Evolutionary conservation across 345 rosid genomes (phyloP).

Genomic region (Citrus sp.): DNA sequence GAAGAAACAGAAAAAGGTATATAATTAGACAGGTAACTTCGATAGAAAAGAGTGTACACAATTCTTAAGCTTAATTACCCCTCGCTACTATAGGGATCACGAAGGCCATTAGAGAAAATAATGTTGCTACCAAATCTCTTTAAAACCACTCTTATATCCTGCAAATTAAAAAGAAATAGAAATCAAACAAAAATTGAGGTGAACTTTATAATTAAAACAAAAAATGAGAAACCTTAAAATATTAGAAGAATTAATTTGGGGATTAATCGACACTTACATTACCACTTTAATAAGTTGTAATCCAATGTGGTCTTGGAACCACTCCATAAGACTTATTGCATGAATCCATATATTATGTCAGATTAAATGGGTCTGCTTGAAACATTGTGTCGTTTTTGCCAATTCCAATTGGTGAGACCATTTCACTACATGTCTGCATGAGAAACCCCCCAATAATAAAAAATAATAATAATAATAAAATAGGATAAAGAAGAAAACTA

Average conservation of each 20-base stretch:
- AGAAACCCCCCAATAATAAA: too few species aligned
- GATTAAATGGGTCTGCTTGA: slow-evolving; percentile 14
- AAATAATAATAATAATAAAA: too few species aligned
- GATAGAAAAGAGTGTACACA: background rate
- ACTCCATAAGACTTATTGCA: slow-evolving; percentile 7
- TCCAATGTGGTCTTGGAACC: slow-evolving; percentile 18
- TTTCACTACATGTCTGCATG: slow-evolving; percentile 18
- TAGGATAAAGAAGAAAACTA: too few species aligned
- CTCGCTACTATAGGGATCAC: slow-evolving; percentile 24
- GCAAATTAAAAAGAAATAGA: background rate
- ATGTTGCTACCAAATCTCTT: slow-evolving; percentile 28
- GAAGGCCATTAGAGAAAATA: slow-evolving; percentile 31
- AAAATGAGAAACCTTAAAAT: background rate
- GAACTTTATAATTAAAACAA: too few species aligned
- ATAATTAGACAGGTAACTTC: background rate
- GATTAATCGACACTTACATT: background rate
- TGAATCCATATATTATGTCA: background rate
- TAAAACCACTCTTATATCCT: slow-evolving; percentile 18
- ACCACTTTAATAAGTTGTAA: slow-evolving; percentile 14
- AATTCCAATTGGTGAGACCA: slow-evolving; percentile 12
- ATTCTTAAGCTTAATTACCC: slow-evolving; percentile 11
- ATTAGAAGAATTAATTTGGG: background rate
- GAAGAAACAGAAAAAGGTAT: background rate
- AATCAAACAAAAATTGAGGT: background rate
- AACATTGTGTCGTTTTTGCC: slow-evolving; percentile 9